Base-by-base conservation (phyloP, 495 filamentous ascomycete species). In the Penicillium arizonense region DNA sequence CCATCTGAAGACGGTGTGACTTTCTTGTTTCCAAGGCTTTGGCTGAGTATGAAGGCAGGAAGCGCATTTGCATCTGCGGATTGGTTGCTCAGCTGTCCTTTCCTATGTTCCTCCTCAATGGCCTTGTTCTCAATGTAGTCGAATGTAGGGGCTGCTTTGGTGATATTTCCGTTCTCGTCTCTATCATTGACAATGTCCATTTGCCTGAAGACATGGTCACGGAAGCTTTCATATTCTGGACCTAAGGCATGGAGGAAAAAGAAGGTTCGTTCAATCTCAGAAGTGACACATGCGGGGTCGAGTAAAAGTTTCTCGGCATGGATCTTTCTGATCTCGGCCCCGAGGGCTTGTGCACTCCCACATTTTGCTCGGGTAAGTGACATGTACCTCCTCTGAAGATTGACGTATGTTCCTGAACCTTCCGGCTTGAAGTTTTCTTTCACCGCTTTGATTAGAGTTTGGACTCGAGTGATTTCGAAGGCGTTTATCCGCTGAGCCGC, bases 201-300 rank as follows among this genome's bases (percentile, higher is more conserved):
- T 56, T 56, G 39, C 16, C 53, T 26, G 23, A 56, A 56, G 7
- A 50, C 51, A 42, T 51, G 47, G 35, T 56, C 53, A 16, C 40
- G 47, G 42, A 56, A 56, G 37, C 53, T 56, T 24, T 56, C 47
- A 43, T 51, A 51, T 34, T 56, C 53, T 3, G 47, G 33, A 36
- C 53, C 47, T n/a, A 56, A 41, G 32, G 40, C 47, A 9, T 56
- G 37, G 16, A 56, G 12, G 40, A 51, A 56, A 23, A 56, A n/a
- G 50, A 20, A 56, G 44, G 40, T 55, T 55, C 52, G 52, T 30
- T 55, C 52, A 43, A 55, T 55, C 16, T 55, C 52, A 26, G 44
- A 55, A 20, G 36, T 55, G 48, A n/a, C n/a, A n/a, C n/a, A n/a
- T n/a, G n/a, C n/a, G n/a, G n/a, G n/a, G n/a, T n/a, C n/a, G n/a